Conservation (phyloP, 192 early-diverging fungal species). For the Gryganskiella cystojenkinii region DNA sequence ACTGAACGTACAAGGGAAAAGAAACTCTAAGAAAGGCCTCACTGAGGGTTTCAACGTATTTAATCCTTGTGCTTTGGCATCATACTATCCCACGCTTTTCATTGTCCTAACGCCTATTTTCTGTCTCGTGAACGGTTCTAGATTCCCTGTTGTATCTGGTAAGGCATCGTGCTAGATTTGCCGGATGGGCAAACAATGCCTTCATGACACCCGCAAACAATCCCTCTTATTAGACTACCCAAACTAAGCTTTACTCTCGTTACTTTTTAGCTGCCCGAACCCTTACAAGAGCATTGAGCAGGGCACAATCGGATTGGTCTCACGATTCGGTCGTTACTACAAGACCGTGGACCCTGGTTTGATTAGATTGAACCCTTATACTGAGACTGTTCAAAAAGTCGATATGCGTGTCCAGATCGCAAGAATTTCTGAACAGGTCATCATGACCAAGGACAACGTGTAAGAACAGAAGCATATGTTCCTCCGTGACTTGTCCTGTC, state of each 20-base stretch:
- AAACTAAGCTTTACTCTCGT: background rate
- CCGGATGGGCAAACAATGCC: too few relatives aligned
- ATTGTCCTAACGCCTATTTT: background rate
- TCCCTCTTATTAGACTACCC: background rate
- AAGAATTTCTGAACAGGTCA: slow-evolving; percentile 69
- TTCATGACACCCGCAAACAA: too few relatives aligned
- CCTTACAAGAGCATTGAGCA: slow-evolving; percentile 71
- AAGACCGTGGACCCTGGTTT: slow-evolving; percentile 65
- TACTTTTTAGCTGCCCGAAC: slow-evolving; percentile 29
- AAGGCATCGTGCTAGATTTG: background rate
- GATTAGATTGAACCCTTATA: slow-evolving; percentile 61
- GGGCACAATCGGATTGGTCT: slow-evolving; percentile 75
- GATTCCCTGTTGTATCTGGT: slow-evolving; percentile 52
- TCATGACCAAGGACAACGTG: slow-evolving; percentile 79
- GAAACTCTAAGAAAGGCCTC: background rate
- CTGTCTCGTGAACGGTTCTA: background rate
- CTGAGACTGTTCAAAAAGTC: slow-evolving; percentile 53
- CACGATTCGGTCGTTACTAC: slow-evolving; percentile 69
- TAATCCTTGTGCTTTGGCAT: background rate
- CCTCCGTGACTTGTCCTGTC: too few relatives aligned
- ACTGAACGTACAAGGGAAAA: background rate
- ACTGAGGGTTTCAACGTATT: background rate
- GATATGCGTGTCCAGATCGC: slow-evolving; percentile 60
- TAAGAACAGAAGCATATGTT: too few relatives aligned
- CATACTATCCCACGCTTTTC: background rate